Conservation (phyloP, 2,329 filamentous ascomycete genomes). For the Pestalotiopsis sp. region DNA sequence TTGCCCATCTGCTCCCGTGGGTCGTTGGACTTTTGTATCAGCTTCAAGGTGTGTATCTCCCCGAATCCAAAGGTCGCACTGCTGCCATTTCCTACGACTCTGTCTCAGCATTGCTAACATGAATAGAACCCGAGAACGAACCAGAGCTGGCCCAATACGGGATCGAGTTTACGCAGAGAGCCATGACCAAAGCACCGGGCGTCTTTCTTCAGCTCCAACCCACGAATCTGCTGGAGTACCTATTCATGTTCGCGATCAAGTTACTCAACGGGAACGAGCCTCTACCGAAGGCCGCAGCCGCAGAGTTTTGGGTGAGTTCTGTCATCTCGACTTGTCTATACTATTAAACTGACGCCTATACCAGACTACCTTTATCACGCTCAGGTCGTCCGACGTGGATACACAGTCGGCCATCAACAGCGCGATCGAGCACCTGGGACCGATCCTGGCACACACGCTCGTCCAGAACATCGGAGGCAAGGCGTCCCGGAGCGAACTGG, state of each 20-base stretch:
- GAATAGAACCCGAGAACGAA: conserved; percentile 58
- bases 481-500: conserved; percentile 70
- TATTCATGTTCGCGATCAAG: conserved; percentile 71
- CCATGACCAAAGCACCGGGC: conserved; percentile 61
- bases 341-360: background rate
- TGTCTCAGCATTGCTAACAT: conserved; percentile 13
- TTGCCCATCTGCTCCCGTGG: conserved; percentile 59
- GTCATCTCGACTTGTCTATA: conserved; percentile 8
- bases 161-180: conserved; percentile 68
- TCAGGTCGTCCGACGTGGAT: conserved; percentile 42
- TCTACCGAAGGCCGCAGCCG: conserved; percentile 71
- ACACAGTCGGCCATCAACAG: conserved; percentile 44
- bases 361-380: conserved; percentile 53
- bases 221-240: conserved; percentile 57
- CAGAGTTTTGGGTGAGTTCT: conserved; percentile 70
- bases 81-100: too few species aligned
- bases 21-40: conserved; percentile 61
- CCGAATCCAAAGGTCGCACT: background rate
- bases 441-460: conserved; percentile 58
- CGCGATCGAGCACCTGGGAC: conserved; percentile 61
- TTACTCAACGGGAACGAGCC: conserved; percentile 72
- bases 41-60: conserved; percentile 48
- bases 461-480: conserved; percentile 67
- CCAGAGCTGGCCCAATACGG: conserved; percentile 72
- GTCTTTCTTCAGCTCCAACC: conserved; percentile 61